Evolutionary conservation across 2,329 filamentous ascomycete species (phyloP).

Genomic region (Curvularia lunata): DNA sequence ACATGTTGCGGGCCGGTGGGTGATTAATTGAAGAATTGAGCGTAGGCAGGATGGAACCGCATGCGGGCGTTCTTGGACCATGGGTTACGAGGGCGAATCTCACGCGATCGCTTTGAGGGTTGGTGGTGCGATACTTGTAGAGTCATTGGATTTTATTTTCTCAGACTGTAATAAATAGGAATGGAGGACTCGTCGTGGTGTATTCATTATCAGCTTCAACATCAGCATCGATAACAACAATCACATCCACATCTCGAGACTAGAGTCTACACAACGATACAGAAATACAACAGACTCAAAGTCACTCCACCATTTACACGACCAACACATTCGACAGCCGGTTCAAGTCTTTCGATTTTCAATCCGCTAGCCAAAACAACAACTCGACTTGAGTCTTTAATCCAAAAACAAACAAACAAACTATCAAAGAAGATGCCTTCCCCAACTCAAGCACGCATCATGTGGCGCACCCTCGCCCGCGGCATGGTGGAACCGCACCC

Average conservation of each 20-base stretch:
- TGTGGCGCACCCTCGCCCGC: conserved; percentile 42
- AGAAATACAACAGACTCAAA: neutral
- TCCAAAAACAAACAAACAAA: conserved; percentile 2
- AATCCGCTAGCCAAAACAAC: neutral
- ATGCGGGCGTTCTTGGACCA: neutral
- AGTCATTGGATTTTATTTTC: neutral
- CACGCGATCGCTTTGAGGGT: neutral
- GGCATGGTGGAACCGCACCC: conserved; percentile 48
- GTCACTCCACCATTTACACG: too few species aligned
- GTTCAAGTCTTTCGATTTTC: neutral
- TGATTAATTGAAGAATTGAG: neutral
- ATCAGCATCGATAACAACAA: neutral
- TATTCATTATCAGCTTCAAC: neutral
- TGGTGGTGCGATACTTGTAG: neutral
- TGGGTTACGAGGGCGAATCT: neutral
- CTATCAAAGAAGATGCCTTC: conserved; percentile 37
- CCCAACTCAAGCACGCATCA: conserved; percentile 37
- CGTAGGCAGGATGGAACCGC: neutral
- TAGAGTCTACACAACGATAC: neutral
- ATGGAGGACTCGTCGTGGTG: neutral
- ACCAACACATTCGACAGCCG: neutral
- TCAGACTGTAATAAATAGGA: neutral
- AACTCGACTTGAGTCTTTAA: too few species aligned
- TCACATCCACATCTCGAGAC: neutral
- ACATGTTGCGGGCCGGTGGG: neutral